phyloP scores from a whole-genome alignment of 164 flowering plant genomes.

The Brasenia schreberi region DNA sequence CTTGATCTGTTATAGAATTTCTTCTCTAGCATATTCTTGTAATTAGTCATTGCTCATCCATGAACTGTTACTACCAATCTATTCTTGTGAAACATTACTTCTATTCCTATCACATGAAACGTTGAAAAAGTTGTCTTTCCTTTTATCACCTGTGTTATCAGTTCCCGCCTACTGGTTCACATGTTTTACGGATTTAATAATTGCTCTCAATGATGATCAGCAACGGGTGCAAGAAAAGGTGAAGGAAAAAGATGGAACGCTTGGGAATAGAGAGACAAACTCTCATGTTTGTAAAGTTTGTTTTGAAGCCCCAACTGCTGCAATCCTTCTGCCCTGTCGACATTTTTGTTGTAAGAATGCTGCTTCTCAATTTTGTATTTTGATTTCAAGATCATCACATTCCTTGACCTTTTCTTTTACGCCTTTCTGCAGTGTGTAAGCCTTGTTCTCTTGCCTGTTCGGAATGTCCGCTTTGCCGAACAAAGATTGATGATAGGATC shows the following conservation, averaged over 20 bases:
- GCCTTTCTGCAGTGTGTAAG: conserved; percentile 72
- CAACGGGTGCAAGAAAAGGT: conserved; percentile 85
- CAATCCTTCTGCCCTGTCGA: conserved; percentile 93
- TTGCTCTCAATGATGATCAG: conserved; percentile 15
- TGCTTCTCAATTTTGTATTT: background rate
- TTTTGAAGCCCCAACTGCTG: conserved; percentile 80
- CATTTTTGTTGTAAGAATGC: conserved; percentile 81
- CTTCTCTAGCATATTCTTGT: too few species aligned
- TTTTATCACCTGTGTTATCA: too few species aligned
- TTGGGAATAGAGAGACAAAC: conserved; percentile 57
- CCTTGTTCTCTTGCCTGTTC: conserved; percentile 90
- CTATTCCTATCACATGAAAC: too few species aligned
- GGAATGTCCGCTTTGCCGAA: conserved; percentile 92
- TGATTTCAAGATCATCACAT: background rate
- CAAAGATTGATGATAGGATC: conserved; percentile 80
- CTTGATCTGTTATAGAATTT: too few species aligned
- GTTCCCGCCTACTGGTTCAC: too few species aligned
- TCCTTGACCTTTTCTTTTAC: background rate
- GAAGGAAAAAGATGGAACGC: conserved; percentile 63
- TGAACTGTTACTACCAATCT: too few species aligned
- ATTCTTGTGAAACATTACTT: too few species aligned
- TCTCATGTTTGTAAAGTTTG: conserved; percentile 93
- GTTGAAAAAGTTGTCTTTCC: too few species aligned
- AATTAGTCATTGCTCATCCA: too few species aligned
- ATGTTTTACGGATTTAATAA: too few species aligned